Evolutionary conservation across 202 grass and related monocot genomes (phyloP).

Genomic region (Eragrostis tef): DNA sequence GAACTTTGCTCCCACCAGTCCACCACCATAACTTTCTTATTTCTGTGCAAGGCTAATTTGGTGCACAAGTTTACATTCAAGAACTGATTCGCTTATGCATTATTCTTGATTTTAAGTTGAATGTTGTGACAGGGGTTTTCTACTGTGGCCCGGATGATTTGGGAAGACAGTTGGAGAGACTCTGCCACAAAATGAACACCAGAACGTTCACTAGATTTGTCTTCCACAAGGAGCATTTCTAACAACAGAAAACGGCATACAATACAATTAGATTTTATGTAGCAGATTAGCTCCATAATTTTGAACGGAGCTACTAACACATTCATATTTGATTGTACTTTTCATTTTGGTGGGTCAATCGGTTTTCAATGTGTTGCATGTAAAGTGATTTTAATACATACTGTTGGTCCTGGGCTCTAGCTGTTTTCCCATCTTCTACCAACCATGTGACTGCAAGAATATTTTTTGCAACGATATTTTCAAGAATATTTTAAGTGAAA

Average conservation of each 20-base stretch:
- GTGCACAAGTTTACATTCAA: not conserved
- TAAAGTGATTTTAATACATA: not conserved
- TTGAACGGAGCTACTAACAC: not conserved
- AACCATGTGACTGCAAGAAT: no score
- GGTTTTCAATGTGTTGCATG: not conserved
- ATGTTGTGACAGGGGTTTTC: constrained; percentile 65
- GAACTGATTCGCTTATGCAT: not conserved
- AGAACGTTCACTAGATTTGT: constrained; percentile 69
- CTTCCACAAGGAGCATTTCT: constrained; percentile 78
- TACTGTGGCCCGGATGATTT: constrained; percentile 67
- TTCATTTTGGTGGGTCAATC: not conserved
- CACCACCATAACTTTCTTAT: not conserved
- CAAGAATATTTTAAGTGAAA: no score
- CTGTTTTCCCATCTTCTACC: no score
- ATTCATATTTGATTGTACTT: not conserved
- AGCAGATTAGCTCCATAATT: not conserved
- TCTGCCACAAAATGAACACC: constrained; percentile 57
- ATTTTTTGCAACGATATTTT: no score
- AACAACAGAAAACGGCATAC: not conserved
- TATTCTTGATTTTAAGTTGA: not conserved
- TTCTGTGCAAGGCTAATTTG: not conserved
- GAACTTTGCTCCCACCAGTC: not conserved
- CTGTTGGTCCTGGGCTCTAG: no score
- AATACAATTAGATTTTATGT: not conserved
- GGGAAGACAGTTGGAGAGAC: constrained; percentile 60